Conservation (phyloP, 305 asterid species). For the Andrographis paniculata region DNA sequence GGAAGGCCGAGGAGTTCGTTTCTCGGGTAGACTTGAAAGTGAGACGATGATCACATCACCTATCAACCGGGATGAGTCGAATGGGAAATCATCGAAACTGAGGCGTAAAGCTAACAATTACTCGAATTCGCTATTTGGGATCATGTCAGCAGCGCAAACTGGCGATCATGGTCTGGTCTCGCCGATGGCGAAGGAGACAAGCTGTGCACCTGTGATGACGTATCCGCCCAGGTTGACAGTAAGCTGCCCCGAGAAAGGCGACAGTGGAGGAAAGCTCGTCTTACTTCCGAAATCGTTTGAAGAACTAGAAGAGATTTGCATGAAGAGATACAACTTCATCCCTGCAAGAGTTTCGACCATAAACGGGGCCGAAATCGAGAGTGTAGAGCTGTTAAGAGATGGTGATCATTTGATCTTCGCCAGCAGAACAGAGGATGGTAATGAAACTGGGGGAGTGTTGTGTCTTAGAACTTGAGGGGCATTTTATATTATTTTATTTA, state of each 20-base stretch:
- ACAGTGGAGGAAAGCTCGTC: conserved; percentile 44
- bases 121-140: conserved; percentile 64
- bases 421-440: conserved; percentile 11
- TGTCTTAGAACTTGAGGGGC: background rate
- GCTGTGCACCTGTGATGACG: conserved; percentile 2
- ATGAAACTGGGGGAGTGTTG: conserved; percentile 7
- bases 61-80: conserved; percentile 24
- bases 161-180: conserved; percentile 31
- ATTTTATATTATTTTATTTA: too few species aligned
- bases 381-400: conserved; percentile 54
- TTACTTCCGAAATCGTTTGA: conserved; percentile 46
- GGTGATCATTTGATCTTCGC: conserved; percentile 62
- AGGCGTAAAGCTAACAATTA: conserved; percentile 48
- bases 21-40: conserved; percentile 58
- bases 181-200: conserved; percentile 20
- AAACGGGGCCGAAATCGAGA: conserved; percentile 61
- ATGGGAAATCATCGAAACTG: conserved; percentile 27
- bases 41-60: conserved; percentile 49
- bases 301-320: conserved; percentile 40
- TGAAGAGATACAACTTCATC: conserved; percentile 31
- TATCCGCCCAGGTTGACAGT: conserved; percentile 44
- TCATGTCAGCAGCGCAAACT: conserved; percentile 40
- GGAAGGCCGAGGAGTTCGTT: conserved; percentile 49
- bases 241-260: conserved; percentile 81
- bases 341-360: conserved; percentile 33